Evolutionary conservation across 768 basidiomycete species (phyloP), one percentile per base, ranked within the genome.

Genomic region (Suillus alpinus): DNA sequence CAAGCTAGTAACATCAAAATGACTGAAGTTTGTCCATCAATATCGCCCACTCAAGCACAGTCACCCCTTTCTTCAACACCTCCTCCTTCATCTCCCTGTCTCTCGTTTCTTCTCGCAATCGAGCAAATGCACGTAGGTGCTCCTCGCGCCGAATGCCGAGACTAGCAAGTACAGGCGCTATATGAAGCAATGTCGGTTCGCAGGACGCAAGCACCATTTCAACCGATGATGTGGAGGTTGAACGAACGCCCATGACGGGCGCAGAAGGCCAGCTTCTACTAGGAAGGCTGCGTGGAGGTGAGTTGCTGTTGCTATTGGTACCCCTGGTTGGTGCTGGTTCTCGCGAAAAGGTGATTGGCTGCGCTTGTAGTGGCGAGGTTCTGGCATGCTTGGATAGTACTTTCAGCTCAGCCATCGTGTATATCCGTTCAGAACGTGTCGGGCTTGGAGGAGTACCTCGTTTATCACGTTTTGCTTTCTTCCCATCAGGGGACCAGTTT

Each of bases 31-130:
- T 83, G 71, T 91, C 89, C 60, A 91, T 71, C 66, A 91, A 76
- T 66, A 91, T 87, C 23, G 89, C 89, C 89, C 89, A 91, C 66
- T 91, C 89, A 74, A 91, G 77, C 8, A 89, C 79, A 0, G 88
- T 89, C 56, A 91, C 77, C 1, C 89, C 89, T 66, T 82, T 76
- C 68, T 75, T 83, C 72, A 91, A 67, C 58, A 88, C 89, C 64
- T 86, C 86, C 65, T 88, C 86, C 71, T 81, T 87, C 51, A 91
- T 78, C 69, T 90, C 87, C 60, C 83, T 75, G 70, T 91, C 84
- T 63, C 89, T 73, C 23, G 86, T 90, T 61, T 83, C 85, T 58
- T 87, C 86, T 40, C 81, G 82, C 62, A 91, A 71, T 58, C 81
- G 77, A 9, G 79, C 81, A 18, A 91, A 73, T 2, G 89, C 89